Conservation (phyloP, 2,329 filamentous ascomycete species). For the Penicillium thymicola region DNA sequence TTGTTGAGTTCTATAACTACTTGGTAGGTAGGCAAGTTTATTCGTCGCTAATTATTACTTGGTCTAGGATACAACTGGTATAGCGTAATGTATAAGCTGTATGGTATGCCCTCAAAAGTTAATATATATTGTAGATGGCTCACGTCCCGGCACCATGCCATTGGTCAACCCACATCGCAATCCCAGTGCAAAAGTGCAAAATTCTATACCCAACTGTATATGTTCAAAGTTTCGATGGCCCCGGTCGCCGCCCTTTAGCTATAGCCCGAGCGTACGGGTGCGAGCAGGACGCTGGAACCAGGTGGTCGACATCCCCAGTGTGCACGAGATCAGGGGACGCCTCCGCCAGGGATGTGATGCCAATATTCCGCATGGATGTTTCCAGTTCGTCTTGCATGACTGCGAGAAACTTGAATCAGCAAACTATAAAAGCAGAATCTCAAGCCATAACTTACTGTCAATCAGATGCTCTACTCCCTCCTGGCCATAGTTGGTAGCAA, state of each 20-base stretch:
- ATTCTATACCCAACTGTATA: neutral
- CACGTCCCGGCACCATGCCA: neutral
- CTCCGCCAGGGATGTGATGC: constrained; percentile 46
- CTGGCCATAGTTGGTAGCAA: constrained; percentile 53
- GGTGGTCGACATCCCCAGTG: constrained; percentile 50
- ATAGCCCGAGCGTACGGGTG: constrained; percentile 45
- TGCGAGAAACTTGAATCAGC: constrained; percentile 15
- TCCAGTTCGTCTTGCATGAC: constrained; percentile 49
- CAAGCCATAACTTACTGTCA: constrained; percentile 48
- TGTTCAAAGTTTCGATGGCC: constrained; percentile 27
- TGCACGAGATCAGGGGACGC: constrained; percentile 46
- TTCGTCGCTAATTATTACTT: neutral
- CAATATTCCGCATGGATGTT: constrained; percentile 48
- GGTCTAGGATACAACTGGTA: neutral
- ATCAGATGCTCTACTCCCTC: constrained; percentile 55
- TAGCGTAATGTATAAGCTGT: neutral
- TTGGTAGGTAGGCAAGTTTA: neutral
- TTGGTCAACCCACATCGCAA: neutral
- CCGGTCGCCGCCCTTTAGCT: constrained; percentile 27
- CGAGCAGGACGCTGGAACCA: constrained; percentile 41
- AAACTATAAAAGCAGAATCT: neutral
- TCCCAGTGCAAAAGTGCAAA: neutral
- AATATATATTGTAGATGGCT: neutral
- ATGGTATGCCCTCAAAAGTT: neutral
- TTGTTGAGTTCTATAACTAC: neutral